Evolutionary conservation across 768 basidiomycete species (phyloP), one percentile per base, ranked within the genome.

Genomic region (Boletus vermiculosoides): DNA sequence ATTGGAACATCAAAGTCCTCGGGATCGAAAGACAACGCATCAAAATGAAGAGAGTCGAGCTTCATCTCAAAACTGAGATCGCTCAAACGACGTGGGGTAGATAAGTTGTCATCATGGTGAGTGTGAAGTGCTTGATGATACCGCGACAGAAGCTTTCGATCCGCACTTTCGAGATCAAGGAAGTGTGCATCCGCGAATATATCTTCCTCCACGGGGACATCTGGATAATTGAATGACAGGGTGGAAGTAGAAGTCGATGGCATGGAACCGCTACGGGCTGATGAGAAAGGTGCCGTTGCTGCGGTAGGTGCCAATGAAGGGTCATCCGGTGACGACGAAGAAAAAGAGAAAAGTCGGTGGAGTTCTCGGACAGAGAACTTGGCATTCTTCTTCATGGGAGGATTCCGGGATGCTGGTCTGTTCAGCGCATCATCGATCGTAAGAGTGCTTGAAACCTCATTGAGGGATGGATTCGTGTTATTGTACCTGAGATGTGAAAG

Each of bases 1-100:
- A 59, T 62, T 41, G 61, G 51, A 31, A 72, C 37, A 52, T 69
- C 58, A 66, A 87, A 86, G 40, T 75, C 77, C 60, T 85, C 81
- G 25, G 79, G 77, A 66, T 90, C 85, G 54, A 90, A 86, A 52
- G 84, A 86, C 45, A 90, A 62, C 1, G 80, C 76, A 60, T 90
- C 88, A 66, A 90, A 90, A 66, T 87, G 86, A 52, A 90, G 74
- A 33, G 88, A 88, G 65, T 88, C 85, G 15, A 90, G 81, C 37
- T 73, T 76, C 85, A 87, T 83, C 74, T 90, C 85, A 49, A 85
- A 72, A 58, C 79, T 80, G 59, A 72, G 58, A 50, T 86, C 80
- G 34, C 64, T 70, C 37, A 67, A 64, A 39, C 50, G 70, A 48
- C 39, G 49, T 18, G 53, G 49, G 11, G 50, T 33, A 31, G 52